Base-by-base conservation (phyloP, 495 filamentous ascomycete species). In the Talaromyces adpressus region DNA sequence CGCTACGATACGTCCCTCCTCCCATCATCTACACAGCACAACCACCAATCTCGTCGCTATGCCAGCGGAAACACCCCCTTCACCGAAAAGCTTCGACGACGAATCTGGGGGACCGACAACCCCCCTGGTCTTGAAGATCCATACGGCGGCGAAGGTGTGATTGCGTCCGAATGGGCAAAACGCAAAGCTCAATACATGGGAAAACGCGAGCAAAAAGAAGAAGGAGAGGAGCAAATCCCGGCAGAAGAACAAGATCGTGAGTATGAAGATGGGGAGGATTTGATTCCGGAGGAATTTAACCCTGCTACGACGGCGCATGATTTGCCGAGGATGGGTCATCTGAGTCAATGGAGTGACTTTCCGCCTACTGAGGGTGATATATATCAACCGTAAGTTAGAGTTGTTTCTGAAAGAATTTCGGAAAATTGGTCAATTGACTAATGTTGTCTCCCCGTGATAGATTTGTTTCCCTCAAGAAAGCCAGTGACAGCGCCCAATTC, bases 221-320 rank as follows among this genome's bases (percentile, higher is more conserved):
- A 29, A 56, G 22, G 52, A 29, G 52, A 56, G 27, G 52, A 56
- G 27, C 23, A 14, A 29, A 56, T 22, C 12, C 12, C 52, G 30
- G 52, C 34, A 61, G 65, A 65, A n/a, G 70, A 41, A 61, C 64
- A 65, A 14, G 70, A 70, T 60, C 18, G 41, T 12, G 41, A 58
- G 22, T 52, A 51, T 18, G 68, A 67, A 3, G 45, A 49, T 29
- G 59, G 65, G 20, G 67, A 66, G 18, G 30, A 53, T 9, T 65
- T 57, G 30, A 14, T 59, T 45, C 47, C 49, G 5, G 34, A 51
- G 32, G 59, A 70, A 4, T 92, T 92, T 70, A 68, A 72, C 56
- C 82, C 82, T 27, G 88, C 90, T 58, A 73, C 75, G 34, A 80
- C 75, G 6, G 84, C 80, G 71, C 77, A 84, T 8, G 85, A 80